Percentiles rank a stretch among this genome's conserved stretches.
These are phyloP conservation scores for Pilaira anomala DNA, from an alignment of 192 early-diverging fungal genomes.

Conservation along the genomic window DNA sequence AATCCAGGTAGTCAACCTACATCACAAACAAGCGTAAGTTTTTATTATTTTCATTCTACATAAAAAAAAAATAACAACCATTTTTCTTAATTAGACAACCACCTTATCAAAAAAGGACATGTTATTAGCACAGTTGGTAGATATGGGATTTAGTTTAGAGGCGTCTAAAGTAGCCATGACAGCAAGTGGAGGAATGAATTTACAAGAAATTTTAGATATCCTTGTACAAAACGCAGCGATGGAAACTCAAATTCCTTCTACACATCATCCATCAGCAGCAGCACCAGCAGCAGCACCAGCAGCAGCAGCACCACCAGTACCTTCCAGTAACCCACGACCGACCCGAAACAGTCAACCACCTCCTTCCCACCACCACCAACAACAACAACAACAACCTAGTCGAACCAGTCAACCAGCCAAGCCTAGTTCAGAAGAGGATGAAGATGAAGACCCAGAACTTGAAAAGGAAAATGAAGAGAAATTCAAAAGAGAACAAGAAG, in stretches of 20 bases:
- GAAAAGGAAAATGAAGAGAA: not conserved
- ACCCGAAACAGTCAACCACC: conserved; percentile 49
- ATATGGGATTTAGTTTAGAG: conserved; percentile 75
- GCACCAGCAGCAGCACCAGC: not conserved
- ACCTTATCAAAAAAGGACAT: conserved; percentile 26
- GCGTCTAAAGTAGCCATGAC: conserved; percentile 66
- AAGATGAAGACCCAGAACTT: not conserved
- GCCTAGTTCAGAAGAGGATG: conserved; percentile 37
- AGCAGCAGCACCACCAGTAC: not conserved
- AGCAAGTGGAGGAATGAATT: conserved; percentile 61
- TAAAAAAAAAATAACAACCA: not conserved
- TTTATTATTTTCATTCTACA: not conserved
- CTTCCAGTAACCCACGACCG: not conserved
- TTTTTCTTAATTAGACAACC: not conserved
- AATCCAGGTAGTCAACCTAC: too few relatives aligned
- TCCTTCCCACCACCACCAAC: not conserved
- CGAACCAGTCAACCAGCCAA: not conserved
- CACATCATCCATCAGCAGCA: not conserved
- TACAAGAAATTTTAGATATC: conserved; percentile 51
- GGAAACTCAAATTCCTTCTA: not conserved
- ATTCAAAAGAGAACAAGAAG: too few relatives aligned
- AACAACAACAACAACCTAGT: not conserved
- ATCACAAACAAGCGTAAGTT: too few relatives aligned
- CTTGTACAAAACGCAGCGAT: conserved; percentile 35
- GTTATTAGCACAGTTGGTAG: conserved; percentile 69